Base-by-base conservation (phyloP, 2,329 filamentous ascomycete genomes). In the Graphilbum ipis-grandicollis region DNA sequence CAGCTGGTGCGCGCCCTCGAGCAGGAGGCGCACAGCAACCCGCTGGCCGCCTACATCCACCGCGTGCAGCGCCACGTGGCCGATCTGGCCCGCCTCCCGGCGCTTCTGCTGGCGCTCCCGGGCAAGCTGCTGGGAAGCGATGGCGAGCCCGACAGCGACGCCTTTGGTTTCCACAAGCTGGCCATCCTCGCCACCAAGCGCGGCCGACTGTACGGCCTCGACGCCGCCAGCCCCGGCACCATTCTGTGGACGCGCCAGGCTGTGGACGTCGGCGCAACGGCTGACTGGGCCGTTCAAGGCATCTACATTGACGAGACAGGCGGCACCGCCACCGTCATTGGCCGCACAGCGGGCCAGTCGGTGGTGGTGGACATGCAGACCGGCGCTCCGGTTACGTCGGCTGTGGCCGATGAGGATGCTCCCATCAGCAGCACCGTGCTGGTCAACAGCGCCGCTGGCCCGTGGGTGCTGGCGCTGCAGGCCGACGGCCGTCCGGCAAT, bases 151-250 rank as follows among this genome's bases (percentile, higher is more conserved):
- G 35, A 21, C 19, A 21, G 29, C 30, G 38, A 39, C 15, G 52
- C 54, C 29, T 96, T 96, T 53, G 88, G 88, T 5, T 88, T 94
- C 56, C 78, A 82, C 54, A 93, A 93, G 56, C 61, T 88, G 23
- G 70, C 86, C 6, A 64, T 94, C 39, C 62, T 93, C 35, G 85
- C 79, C 6, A 93, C 86, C 2, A 67, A 72, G 38, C 76, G 75
- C 39, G 86, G 86, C 13, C 76, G 80, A 44, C 59, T 96, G 15
- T 79, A 86, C 45, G 83, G 78, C 3, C 61, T 98, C 17, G 77
- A 93, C 53, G 73, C 77, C 25, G 82, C 76, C 19, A 76, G 75
- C 41, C 66, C 78, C 12, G 85, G 85, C 4, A 66, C 66, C 26
- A 62, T 93, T 9, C 56, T 81, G 15, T 96, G 90, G 90, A 78